Evolutionary conservation across 2,329 filamentous ascomycete genomes (phyloP), one percentile per base, ranked within the genome.

Genomic region (Calonectria pseudoreteaudii): DNA sequence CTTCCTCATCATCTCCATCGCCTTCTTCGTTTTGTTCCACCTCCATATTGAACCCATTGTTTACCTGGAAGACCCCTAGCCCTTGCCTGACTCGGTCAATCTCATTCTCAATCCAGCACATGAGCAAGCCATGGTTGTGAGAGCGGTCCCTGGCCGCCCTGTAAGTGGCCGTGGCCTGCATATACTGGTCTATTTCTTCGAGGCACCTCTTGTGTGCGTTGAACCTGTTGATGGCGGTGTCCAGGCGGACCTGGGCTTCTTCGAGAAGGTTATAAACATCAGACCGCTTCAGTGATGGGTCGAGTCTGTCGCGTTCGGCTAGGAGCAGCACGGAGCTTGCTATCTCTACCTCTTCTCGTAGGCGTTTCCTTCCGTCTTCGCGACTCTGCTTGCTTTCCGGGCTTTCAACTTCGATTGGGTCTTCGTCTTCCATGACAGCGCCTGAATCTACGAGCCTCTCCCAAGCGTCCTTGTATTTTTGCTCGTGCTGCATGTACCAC

Each of bases 101-200:
- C 47, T 81, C 74, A 16, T 67, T 26, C 62, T 77, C 72, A 6
- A 81, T 62, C 80, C 80, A 81, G 20, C 47, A 36, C 31, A 81
- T 62, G 23, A 81, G 72, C 3, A 77, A 49, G 23, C 70, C 71
- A n/a, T 78, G 78, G 2, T 77, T 73, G 30, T 70, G 72, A 9
- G 76, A 74, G 14, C 62, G 69, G 9, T 58, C 38, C 58, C 76
- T 72, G 13, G 72, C 72, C 26, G 68, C 65, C 62, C 74, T 68
- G 44, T 79, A 80, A 4, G 49, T 38, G 13, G 49, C 60, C 13
- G 78, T 79, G 16, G 52, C 14, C 11, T 47, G 23, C 14, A 44
- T 30, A 31, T 69, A 79, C 20, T 36, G 50, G 1, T 68, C 70
- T 41, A 79, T 74, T 20, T 47, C 58, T 14, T 67, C 66, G 11